Percentiles rank a stretch among this genome's conserved stretches.
phyloP scores from a whole-genome alignment of 2,329 filamentous ascomycete species.

The Colletotrichum noveboracense region DNA sequence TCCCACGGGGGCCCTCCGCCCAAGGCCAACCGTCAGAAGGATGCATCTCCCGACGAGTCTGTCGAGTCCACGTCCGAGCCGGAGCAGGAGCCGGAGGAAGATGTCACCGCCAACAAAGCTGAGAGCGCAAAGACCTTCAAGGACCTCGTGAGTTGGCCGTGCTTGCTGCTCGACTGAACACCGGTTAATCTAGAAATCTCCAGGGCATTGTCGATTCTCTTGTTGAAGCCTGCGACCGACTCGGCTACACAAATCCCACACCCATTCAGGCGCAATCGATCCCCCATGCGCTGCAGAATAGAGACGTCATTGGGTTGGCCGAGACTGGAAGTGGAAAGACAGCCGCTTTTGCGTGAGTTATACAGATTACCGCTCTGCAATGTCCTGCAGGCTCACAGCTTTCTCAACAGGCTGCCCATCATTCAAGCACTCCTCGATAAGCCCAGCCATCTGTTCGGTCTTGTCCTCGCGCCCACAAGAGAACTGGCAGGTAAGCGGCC shows the following conservation, averaged over 20 bases:
- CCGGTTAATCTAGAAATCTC: constrained; percentile 18
- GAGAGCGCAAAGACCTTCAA: constrained; percentile 63
- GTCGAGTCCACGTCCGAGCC: constrained; percentile 1
- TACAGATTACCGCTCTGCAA: neutral
- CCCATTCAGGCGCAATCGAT: constrained; percentile 89
- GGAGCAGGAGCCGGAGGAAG: constrained; percentile 4
- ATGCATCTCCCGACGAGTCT: neutral
- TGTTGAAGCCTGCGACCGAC: constrained; percentile 82
- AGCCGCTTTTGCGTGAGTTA: constrained; percentile 75
- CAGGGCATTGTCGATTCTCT: constrained; percentile 84
- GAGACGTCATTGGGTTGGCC: constrained; percentile 91
- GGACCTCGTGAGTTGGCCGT: constrained; percentile 56
- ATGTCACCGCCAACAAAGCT: constrained; percentile 32
- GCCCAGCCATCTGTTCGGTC: constrained; percentile 83
- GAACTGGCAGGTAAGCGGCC: constrained; percentile 68
- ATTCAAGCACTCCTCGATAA: constrained; percentile 89
- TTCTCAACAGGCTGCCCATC: constrained; percentile 69
- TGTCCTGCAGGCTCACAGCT: neutral
- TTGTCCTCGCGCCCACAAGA: constrained; percentile 90
- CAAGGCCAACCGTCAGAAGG: neutral
- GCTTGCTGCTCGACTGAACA: neutral
- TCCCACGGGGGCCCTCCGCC: neutral
- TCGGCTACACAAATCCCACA: constrained; percentile 86
- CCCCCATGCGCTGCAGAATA: constrained; percentile 76
- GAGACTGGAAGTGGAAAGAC: constrained; percentile 80